Evolutionary conservation across 2,329 filamentous ascomycete species (phyloP).

Genomic region (Hortaea sp.): DNA sequence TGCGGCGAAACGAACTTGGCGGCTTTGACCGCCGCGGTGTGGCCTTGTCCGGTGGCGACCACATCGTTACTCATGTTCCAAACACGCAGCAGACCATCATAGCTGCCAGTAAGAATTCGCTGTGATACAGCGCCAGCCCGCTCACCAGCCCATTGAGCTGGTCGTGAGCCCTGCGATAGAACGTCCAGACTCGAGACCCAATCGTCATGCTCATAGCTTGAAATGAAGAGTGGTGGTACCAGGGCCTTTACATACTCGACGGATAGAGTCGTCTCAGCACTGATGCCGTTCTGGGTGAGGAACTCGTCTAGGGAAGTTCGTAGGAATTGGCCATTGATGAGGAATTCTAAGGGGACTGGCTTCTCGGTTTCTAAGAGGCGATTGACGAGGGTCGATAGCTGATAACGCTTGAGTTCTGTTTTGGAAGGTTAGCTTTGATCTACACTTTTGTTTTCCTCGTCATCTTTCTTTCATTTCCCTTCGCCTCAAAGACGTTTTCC

Average conservation of each 20-base stretch:
- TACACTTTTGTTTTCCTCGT: too few relatives aligned
- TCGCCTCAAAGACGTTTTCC: too few relatives aligned
- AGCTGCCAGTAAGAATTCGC: conserved; percentile 80
- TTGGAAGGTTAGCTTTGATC: too few relatives aligned
- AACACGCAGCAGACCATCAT: conserved; percentile 77
- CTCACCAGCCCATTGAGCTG: conserved; percentile 47
- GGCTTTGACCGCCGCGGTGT: conserved; percentile 68
- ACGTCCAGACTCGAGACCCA: conserved; percentile 89
- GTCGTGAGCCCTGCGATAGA: conserved; percentile 55
- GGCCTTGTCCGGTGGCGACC: conserved; percentile 66
- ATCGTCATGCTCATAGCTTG: conserved; percentile 93
- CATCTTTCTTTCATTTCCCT: too few relatives aligned
- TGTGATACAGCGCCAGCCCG: conserved; percentile 42
- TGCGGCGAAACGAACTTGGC: conserved; percentile 71
- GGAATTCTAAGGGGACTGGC: conserved; percentile 81
- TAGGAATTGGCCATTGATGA: conserved; percentile 88
- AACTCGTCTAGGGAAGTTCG: conserved; percentile 85
- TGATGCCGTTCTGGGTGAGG: conserved; percentile 74
- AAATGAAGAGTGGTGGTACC: conserved; percentile 78
- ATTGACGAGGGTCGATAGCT: conserved; percentile 55
- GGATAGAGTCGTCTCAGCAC: conserved; percentile 73
- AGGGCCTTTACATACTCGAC: conserved; percentile 90
- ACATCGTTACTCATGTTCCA: conserved; percentile 85
- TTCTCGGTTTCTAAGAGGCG: conserved; percentile 47
- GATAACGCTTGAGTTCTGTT: conserved; percentile 45